These are phyloP conservation scores for Monosporascus cannonballus DNA, from an alignment of 2,329 filamentous ascomycete species.

Conservation along the genomic window DNA sequence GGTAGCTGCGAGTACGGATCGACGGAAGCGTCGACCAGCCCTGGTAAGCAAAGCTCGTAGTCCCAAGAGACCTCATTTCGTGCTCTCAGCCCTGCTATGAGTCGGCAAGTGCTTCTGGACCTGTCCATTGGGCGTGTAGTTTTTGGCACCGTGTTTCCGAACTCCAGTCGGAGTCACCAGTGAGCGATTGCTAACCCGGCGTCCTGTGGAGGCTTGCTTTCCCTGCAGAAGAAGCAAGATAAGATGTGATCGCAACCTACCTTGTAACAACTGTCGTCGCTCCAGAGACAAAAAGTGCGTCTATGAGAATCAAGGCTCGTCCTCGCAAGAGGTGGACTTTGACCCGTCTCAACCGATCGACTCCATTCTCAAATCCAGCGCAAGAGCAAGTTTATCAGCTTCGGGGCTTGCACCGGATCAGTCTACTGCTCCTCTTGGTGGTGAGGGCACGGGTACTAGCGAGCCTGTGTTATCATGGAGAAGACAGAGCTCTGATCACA, in stretches of 20 bases:
- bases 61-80: not conserved
- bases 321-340: slow-evolving; percentile 1
- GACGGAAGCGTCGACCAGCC: not conserved
- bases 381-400: not conserved
- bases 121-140: not conserved
- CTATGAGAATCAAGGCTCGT: slow-evolving; percentile 25
- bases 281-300: slow-evolving; percentile 49
- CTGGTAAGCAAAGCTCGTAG: not conserved
- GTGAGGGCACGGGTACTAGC: not conserved
- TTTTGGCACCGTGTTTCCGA: not conserved
- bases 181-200: slow-evolving; percentile 1
- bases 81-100: not conserved
- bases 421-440: not conserved
- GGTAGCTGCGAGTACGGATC: not conserved
- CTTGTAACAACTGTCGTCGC: slow-evolving; percentile 55
- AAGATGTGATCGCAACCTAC: slow-evolving; percentile 51
- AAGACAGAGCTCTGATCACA: not conserved
- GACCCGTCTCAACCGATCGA: slow-evolving; percentile 1
- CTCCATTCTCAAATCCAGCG: not conserved
- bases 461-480: not conserved
- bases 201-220: slow-evolving; percentile 44
- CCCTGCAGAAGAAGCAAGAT: slow-evolving; percentile 57
- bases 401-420: not conserved
- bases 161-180: not conserved
- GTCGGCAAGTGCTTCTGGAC: not conserved